phyloP scores from a whole-genome alignment of 2,329 filamentous ascomycete genomes.

The Xylariaceae sp. region DNA sequence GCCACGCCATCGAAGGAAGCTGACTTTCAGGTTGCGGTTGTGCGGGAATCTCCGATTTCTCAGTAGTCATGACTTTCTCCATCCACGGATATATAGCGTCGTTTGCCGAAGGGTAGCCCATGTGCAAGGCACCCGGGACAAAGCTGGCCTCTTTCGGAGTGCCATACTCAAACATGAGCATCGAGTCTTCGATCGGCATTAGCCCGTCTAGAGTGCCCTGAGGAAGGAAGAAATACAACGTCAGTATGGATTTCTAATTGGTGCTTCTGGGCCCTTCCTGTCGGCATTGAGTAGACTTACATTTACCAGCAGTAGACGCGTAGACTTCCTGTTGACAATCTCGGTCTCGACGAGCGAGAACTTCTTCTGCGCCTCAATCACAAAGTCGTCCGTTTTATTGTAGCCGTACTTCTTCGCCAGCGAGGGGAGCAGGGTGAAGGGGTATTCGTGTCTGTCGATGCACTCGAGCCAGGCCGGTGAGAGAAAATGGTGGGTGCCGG shows the following conservation, averaged over 20 bases:
- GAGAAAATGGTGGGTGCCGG: constrained; percentile 58
- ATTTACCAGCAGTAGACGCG: constrained; percentile 56
- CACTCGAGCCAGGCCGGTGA: constrained; percentile 53
- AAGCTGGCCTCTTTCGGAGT: constrained; percentile 61
- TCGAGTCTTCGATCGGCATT: constrained; percentile 63
- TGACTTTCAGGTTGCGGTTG: neutral
- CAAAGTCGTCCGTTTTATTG: constrained; percentile 48
- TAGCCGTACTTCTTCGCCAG: constrained; percentile 61
- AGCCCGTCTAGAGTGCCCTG: constrained; percentile 58
- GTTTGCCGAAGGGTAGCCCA: constrained; percentile 62
- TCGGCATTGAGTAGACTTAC: constrained; percentile 31
- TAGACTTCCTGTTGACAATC: constrained; percentile 50
- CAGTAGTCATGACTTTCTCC: constrained; percentile 46
- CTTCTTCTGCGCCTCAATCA: constrained; percentile 49
- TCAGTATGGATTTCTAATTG: neutral
- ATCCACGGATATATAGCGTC: constrained; percentile 55
- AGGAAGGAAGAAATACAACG: neutral
- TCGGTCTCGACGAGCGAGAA: constrained; percentile 59
- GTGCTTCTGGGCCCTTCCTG: neutral
- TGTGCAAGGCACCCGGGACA: constrained; percentile 56
- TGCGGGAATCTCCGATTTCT: too few species aligned
- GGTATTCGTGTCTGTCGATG: constrained; percentile 62
- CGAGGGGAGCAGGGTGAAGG: constrained; percentile 50
- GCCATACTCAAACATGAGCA: constrained; percentile 59
- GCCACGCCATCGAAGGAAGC: neutral